A percentile compares a stretch with the other conserved stretches of the same genome.
Evolutionary conservation across 2,329 filamentous ascomycete genomes (phyloP).

Genomic region (Helotiales sp.): DNA sequence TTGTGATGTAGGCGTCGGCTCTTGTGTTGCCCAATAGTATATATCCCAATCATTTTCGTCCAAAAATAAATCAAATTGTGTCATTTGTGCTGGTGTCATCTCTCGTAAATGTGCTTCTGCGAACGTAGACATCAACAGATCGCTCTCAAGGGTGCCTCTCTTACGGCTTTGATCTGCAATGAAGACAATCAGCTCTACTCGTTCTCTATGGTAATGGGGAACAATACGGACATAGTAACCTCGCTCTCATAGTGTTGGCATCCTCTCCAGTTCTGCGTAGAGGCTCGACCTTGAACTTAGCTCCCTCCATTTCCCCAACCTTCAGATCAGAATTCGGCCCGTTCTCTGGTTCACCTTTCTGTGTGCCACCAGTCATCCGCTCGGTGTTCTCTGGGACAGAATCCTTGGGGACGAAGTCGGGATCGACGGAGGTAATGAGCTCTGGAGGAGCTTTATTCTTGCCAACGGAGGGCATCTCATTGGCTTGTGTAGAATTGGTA

Average conservation of each 20-base stretch:
- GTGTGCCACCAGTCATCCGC: slow-evolving; percentile 64
- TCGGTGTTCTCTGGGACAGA: slow-evolving; percentile 62
- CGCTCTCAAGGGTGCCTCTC: slow-evolving; percentile 91
- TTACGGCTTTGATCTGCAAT: slow-evolving; percentile 91
- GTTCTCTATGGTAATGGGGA: neutral
- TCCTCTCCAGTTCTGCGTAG: slow-evolving; percentile 82
- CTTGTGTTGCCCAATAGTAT: slow-evolving; percentile 98
- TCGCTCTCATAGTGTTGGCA: slow-evolving; percentile 79
- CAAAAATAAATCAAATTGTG: slow-evolving; percentile 87
- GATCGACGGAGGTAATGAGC: slow-evolving; percentile 55
- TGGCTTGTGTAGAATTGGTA: slow-evolving; percentile 62
- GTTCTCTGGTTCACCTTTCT: slow-evolving; percentile 46
- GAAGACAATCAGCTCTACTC: slow-evolving; percentile 5
- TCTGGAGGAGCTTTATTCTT: slow-evolving; percentile 58
- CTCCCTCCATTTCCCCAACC: slow-evolving; percentile 86
- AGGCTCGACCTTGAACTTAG: slow-evolving; percentile 87
- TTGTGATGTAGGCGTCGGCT: slow-evolving; percentile 59
- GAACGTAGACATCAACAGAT: slow-evolving; percentile 95
- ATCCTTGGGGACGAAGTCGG: slow-evolving; percentile 58
- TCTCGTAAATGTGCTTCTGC: slow-evolving; percentile 73
- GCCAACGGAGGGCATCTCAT: slow-evolving; percentile 61
- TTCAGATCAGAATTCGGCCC: slow-evolving; percentile 60
- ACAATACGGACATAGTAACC: slow-evolving; percentile 61
- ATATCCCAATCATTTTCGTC: slow-evolving; percentile 99
- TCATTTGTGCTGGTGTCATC: slow-evolving; percentile 73